phyloP scores from a whole-genome alignment of 495 filamentous ascomycete genomes.

The Aspergillus haitiensis region DNA sequence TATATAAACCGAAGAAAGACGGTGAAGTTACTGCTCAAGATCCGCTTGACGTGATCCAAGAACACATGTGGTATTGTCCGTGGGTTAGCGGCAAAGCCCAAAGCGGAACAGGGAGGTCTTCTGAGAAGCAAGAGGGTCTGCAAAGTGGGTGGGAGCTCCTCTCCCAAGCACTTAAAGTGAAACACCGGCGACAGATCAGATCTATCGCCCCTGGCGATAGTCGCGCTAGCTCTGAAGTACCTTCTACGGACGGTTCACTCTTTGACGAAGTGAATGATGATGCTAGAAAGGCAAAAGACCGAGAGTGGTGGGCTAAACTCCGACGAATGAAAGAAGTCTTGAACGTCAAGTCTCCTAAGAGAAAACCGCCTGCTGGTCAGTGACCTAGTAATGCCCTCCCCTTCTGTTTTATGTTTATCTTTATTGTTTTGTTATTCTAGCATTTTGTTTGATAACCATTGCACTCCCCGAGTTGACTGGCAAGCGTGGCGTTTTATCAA shows the following conservation, averaged over 20 bases:
- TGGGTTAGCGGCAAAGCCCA: slow-evolving; percentile 69
- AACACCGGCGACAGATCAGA: slow-evolving; percentile 39
- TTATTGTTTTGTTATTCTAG: slow-evolving; percentile 14
- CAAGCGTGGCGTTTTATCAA: slow-evolving; percentile 24
- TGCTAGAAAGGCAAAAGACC: slow-evolving; percentile 45
- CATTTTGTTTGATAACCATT: not conserved
- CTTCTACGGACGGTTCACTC: slow-evolving; percentile 21
- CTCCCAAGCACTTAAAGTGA: slow-evolving; percentile 41
- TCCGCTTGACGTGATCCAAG: slow-evolving; percentile 61
- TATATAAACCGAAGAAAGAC: slow-evolving; percentile 68
- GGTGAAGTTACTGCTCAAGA: slow-evolving; percentile 58
- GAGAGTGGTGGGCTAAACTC: slow-evolving; percentile 55
- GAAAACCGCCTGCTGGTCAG: slow-evolving; percentile 25
- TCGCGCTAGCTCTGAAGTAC: slow-evolving; percentile 28
- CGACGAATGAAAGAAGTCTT: slow-evolving; percentile 50
- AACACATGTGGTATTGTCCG: slow-evolving; percentile 81
- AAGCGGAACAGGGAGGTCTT: slow-evolving; percentile 41
- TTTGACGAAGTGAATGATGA: slow-evolving; percentile 36
- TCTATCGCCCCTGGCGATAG: slow-evolving; percentile 30
- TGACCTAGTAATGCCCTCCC: not conserved
- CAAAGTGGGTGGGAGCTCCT: slow-evolving; percentile 51
- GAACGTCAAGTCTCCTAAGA: slow-evolving; percentile 43
- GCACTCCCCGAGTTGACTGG: not conserved
- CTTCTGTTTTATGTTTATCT: slow-evolving; percentile 7
- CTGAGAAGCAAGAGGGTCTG: slow-evolving; percentile 33